Base-by-base conservation (phyloP, 352 stramenopile species). In the Globisporangium orthogonon region DNA sequence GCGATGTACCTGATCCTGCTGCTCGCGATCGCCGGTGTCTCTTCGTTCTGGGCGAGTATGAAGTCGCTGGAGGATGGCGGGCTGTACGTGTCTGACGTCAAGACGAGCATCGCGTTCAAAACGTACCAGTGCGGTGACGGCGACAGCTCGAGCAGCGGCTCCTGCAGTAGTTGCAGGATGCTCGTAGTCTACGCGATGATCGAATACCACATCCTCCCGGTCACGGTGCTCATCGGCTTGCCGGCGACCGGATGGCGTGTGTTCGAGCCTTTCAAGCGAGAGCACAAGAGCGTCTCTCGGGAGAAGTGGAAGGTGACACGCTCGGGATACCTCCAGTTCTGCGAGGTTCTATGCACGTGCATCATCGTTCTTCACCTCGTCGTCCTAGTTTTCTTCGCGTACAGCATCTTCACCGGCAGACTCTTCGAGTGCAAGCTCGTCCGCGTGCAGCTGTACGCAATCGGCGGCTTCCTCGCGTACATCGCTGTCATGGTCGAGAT, bases 251-350 rank as follows among this genome's bases (percentile, higher is more conserved):
- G 82, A 0, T 50, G 84, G 39, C 73, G 82, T 45, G 35, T 70
- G 1, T 90, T 89, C 54, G 84, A 94, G 44, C 77, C 83, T 0
- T 94, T 94, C 62, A 67, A 73, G 56, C 71, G 81, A 7, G 17
- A 23, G 15, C 4, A 46, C 40, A 17, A 7, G 4, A 17, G 40
- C 40, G 1, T 1, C 40, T 3, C 14, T 17, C 3, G 56, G 56
- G 44, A 62, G 15, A 45, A 57, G 29, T 60, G 63, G 9, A 91
- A 92, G 40, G 73, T 92, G 44, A 81, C 87, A 55, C 75, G 82
- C 3, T 74, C 82, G 10, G 67, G 89, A 7, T 91, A 87, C 49
- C 71, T 94, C 33, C 84, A 94, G 61, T 60, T 75, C 50, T 94
- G 83, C 41, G 83, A 94, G 56, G 58, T 91, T 30, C 31, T 86